Base-by-base conservation (phyloP, 2,329 filamentous ascomycete genomes). In the Colletotrichum sp. region DNA sequence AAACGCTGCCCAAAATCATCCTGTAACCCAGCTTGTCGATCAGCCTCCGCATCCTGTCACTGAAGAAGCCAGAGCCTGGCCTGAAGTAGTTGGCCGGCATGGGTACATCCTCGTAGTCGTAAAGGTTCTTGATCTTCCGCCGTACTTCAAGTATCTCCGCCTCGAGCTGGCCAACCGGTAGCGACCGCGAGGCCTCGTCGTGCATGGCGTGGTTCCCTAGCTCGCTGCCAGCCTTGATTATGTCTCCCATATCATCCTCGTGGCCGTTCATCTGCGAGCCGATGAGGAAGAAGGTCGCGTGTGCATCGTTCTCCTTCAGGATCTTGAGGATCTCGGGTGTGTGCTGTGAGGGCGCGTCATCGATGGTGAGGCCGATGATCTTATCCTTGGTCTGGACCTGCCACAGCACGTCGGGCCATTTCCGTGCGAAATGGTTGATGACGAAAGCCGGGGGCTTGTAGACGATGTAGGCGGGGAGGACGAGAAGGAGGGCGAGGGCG, bases 161-260 rank as follows among this genome's bases (percentile, higher is more conserved):
- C 44, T 88, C 85, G 2, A 98, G 89, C 77, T 90, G 88, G 1
- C 86, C 86, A 68, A 92, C 88, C 55, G 88, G 84, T 30, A 98
- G 87, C 0, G 87, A 87, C 60, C 90, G 88, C 12, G 93, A 93
- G 1, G 95, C 92, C 86, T 97, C 95, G 84, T 98, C 96, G 83
- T 92, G 91, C 95, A 97, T 96, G 12, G 94, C 96, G 84, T 98
- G 96, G 85, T 98, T 98, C 28, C 91, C 96, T 5, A 98, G 87
- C 86, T 96, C 94, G 83, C 94, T 91, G 26, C 92, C 93, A 65
- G 85, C 87, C 49, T 87, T 86, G n/a, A 95, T 87, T 2, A 94
- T 86, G 52, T 90, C 87, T 59, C 88, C 84, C 36, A 95, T 87
- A 5, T 89, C 84, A 7, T 87, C 85, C 81, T 93, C 89, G 5